Base-by-base conservation (phyloP, 192 early-diverging fungal genomes). In the Gryganskiella cystojenkinii region DNA sequence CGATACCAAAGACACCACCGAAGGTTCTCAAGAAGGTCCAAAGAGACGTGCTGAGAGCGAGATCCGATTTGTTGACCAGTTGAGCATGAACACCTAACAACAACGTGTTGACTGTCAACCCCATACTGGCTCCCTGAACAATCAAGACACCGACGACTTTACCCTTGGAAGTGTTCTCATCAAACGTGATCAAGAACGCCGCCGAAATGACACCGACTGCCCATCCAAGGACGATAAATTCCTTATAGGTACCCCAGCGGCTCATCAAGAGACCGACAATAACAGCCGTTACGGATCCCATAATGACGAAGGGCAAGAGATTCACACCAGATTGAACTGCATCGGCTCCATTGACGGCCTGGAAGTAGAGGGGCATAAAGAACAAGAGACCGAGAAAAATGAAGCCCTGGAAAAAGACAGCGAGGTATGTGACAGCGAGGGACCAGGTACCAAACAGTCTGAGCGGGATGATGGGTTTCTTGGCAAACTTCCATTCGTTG, bases 361-460 rank as follows among this genome's bases (percentile, higher is more conserved):
- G 90, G 74, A 96, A 95, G 82, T 91, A 96, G 19, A 90, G 61
- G 22, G 92, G 90, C 34, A 92, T 62, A 81, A 93, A 96, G 75
- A 90, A 95, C 4, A 91, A 80, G 7, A 89, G 70, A 0, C 83
- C 85, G 47, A 87, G 80, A 13, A 89, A 90, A 3, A 85, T 82
- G 17, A 90, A 87, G 8, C 90, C 87, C 31, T 85, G 86, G 64
- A 94, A 88, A 55, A 91, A 83, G 49, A 89, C 85, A 22, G 81
- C 81, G 0, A 84, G 25, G 30, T 92, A 89, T 5, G 88, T 86
- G 45, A 90, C 67, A 11, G 89, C 69, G 11, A 89, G 80, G 43
- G 56, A 89, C 71, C 91, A 87, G 22, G 85, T 87, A 58, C 87
- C 90, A 34, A 90, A 85, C 34, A 91, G 67, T 37, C 91, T 80